Percentiles rank a stretch among this genome's conserved stretches.
These are phyloP conservation scores for Cercospora berteroae DNA, from an alignment of 2,329 filamentous ascomycete genomes.

Conservation along the genomic window DNA sequence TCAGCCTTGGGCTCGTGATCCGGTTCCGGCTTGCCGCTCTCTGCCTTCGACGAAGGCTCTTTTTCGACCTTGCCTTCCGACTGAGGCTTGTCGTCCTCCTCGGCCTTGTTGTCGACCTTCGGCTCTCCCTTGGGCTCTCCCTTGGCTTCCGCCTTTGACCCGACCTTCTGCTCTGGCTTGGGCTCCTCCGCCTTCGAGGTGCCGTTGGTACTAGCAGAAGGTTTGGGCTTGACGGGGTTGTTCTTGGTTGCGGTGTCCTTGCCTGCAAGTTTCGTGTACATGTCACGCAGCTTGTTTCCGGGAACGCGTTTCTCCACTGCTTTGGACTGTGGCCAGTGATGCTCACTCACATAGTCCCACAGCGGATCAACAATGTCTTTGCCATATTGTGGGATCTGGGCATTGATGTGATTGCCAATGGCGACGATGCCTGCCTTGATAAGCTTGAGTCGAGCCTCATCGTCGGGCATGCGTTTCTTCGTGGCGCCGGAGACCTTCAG, in stretches of 20 bases:
- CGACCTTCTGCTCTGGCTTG: background rate
- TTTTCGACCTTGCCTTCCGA: background rate
- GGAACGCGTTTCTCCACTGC: constrained; percentile 36
- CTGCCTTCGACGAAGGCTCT: background rate
- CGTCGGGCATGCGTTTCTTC: constrained; percentile 61
- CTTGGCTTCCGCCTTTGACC: background rate
- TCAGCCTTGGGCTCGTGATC: background rate
- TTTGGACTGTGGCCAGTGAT: constrained; percentile 41
- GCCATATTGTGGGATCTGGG: constrained; percentile 38
- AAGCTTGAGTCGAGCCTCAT: constrained; percentile 60
- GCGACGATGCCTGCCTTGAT: constrained; percentile 61
- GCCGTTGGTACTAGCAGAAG: constrained; percentile 16
- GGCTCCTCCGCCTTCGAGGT: background rate
- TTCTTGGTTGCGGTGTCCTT: constrained; percentile 29
- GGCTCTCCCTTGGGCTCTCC: constrained; percentile 2
- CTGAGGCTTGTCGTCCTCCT: constrained; percentile 5
- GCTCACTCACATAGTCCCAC: constrained; percentile 38
- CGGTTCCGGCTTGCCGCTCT: background rate
- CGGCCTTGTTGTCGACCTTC: background rate
- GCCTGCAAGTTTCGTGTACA: constrained; percentile 40
- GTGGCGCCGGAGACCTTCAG: constrained; percentile 60
- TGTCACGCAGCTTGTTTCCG: constrained; percentile 38
- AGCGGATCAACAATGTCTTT: constrained; percentile 33
- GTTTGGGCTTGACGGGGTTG: constrained; percentile 23
- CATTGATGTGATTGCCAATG: constrained; percentile 62